Evolutionary conservation across 2,329 filamentous ascomycete species (phyloP), one percentile per base, ranked within the genome.

Genomic region (Ophiostoma tasmaniense): DNA sequence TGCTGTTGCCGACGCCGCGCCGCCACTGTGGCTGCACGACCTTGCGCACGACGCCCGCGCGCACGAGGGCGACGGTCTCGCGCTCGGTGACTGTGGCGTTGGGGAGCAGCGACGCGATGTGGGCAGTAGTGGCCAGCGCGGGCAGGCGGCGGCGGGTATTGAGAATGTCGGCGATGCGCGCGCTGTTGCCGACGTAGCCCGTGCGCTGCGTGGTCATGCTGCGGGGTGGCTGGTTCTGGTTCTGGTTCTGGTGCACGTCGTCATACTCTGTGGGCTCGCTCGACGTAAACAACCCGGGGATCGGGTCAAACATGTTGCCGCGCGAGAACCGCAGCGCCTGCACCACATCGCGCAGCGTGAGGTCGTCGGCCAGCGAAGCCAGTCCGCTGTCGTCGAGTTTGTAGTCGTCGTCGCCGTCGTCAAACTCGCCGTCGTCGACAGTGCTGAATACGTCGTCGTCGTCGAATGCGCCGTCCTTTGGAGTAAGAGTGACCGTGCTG

Each of bases 41-140:
- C 75, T 85, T 86, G 59, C 88, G 80, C 64, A 92, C 70, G 4
- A 83, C 78, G 0, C 89, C 89, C 13, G 79, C 80, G 14, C 81
- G 79, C 22, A 84, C 77, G 45, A 92, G 80, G 73, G 87, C 83
- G 3, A 85, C 87, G 25, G 90, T 81, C 75, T 91, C 89, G 64
- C 90, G 81, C 77, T 92, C 90, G 1, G 87, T 86, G 1, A 80
- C 81, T 0, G 89, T 90, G 1, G 89, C 85, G 2, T 85, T 87
- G 28, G 67, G 78, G 62, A 90, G 81, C 1, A 92, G 77, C 1
- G 88, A 84, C 71, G 89, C 85, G 7, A 93, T 76, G 75, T 93
- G 90, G 1, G 87, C 84, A 25, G 87, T 77, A 0, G 87, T 89
- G 5, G 90, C 86, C 28, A 92, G 80, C 0, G 86, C 87, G 11